Base-by-base conservation (phyloP, 176 grass and related monocot species). In the Guadua angustifolia region DNA sequence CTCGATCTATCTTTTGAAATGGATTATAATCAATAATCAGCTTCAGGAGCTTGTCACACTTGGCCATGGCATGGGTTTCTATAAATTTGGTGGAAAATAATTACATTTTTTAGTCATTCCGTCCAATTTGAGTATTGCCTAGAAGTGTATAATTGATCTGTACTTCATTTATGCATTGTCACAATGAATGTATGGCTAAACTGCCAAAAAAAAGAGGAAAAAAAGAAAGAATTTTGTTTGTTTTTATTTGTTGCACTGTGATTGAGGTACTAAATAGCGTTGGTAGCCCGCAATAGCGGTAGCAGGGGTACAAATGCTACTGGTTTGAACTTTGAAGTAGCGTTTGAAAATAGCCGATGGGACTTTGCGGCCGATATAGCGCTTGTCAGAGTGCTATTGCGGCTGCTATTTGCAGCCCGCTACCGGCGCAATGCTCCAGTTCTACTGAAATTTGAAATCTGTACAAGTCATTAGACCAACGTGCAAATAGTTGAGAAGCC, bases 51-150 rank as follows among this genome's bases (percentile, higher is more conserved):
- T 68, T 57, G 0, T 45, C 74, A 9, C 68, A 55, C 8, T 45
- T 18, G 38, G 6, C 19, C 29, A 61, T 22, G 35, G 24, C 17
- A 45, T 69, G 47, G 6, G 11, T 43, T 71, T 64, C n/a, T 82
- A 71, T 76, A 81, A 75, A 40, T 16, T 77, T 43, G n/a, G 4
- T 60, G 2, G 18, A 61, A 58, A 39, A 24, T 42, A 80, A 17
- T 57, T 26, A 7, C 19, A 65, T 4, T 70, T 67, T 71, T 66
- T 26, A 71, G 5, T 24, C 5, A 3, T 11, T 32, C 32, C 26
- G 82, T 78, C 25, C 9, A 5, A 58, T 33, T 73, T 78, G 5
- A 39, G 32, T 49, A 50, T 82, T 29, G 19, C 16, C 59, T 6
- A 29, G 42, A 43, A 43, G 42, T 7, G 1, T 43, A 43, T 0